Evolutionary conservation across 148 eudicot species (phyloP).

Genomic region (Dysphania ambrosioides): DNA sequence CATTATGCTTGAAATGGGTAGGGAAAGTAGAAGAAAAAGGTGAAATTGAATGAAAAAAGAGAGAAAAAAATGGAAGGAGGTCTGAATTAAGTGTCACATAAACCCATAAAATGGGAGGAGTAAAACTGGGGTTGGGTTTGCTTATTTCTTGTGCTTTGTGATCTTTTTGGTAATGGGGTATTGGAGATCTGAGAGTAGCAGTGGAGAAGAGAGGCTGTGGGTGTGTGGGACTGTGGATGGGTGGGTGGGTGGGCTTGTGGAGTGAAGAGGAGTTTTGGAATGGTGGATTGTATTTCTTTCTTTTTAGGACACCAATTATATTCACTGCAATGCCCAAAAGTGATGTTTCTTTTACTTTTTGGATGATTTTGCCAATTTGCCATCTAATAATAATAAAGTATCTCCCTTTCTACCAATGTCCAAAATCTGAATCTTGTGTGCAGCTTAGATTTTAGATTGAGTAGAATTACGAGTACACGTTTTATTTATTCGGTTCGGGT

Average conservation of each 20-base stretch:
- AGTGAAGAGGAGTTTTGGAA: slow-evolving; percentile 8
- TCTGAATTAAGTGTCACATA: slow-evolving; percentile 16
- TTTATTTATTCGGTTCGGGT: too few species aligned
- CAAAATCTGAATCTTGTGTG: too few species aligned
- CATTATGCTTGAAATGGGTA: too few species aligned
- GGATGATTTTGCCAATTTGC: slow-evolving; percentile 23
- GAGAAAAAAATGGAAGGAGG: slow-evolving; percentile 5
- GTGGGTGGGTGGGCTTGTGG: too few species aligned
- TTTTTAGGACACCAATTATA: slow-evolving; percentile 10
- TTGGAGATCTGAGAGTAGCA: slow-evolving; percentile 40
- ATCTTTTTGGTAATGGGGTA: slow-evolving; percentile 23
- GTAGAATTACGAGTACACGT: too few species aligned
- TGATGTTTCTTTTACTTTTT: slow-evolving; percentile 18
- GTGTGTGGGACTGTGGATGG: slow-evolving; percentile 6
- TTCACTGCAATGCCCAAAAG: background rate
- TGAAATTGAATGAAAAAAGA: background rate
- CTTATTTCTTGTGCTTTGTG: slow-evolving; percentile 31
- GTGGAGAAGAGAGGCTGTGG: slow-evolving; percentile 23
- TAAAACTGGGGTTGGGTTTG: too few species aligned
- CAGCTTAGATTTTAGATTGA: too few species aligned
- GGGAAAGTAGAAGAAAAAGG: background rate
- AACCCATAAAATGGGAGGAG: slow-evolving; percentile 18
- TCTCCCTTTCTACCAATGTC: too few species aligned
- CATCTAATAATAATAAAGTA: too few species aligned
- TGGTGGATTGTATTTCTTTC: slow-evolving; percentile 28